These are phyloP conservation scores for Pseudogymnoascus sp. DNA, from an alignment of 2,329 filamentous ascomycete species.

Conservation along the genomic window DNA sequence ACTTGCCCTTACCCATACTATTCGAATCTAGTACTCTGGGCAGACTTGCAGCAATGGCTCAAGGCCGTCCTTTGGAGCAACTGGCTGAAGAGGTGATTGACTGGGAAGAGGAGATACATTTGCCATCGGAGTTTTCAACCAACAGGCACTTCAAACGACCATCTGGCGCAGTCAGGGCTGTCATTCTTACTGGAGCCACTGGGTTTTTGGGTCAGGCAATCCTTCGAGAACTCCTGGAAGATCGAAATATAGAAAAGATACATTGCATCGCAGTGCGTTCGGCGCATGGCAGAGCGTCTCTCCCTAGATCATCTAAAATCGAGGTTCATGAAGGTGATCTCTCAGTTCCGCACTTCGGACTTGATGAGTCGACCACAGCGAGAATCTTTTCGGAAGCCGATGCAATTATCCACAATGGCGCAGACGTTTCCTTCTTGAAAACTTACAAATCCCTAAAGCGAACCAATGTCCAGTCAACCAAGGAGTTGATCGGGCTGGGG, in stretches of 20 bases:
- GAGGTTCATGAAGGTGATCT: slow-evolving; percentile 32
- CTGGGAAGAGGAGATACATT: slow-evolving; percentile 33
- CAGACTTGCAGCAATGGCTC: slow-evolving; percentile 22
- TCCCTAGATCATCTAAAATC: slow-evolving; percentile 18
- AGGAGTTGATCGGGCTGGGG: slow-evolving; percentile 28
- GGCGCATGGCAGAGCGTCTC: neutral
- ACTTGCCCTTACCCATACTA: slow-evolving; percentile 29
- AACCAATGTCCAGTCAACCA: slow-evolving; percentile 31
- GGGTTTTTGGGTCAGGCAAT: slow-evolving; percentile 35
- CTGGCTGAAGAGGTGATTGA: slow-evolving; percentile 24
- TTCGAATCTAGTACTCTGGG: slow-evolving; percentile 31
- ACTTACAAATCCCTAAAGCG: slow-evolving; percentile 29
- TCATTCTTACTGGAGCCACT: slow-evolving; percentile 34
- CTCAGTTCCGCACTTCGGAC: slow-evolving; percentile 29
- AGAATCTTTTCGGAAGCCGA: slow-evolving; percentile 29
- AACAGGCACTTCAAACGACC: neutral
- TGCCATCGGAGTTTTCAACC: neutral
- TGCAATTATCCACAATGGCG: slow-evolving; percentile 46
- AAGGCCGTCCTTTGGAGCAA: neutral
- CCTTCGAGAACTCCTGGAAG: slow-evolving; percentile 29
- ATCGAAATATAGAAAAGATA: slow-evolving; percentile 28
- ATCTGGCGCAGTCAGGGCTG: neutral
- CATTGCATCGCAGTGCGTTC: slow-evolving; percentile 37
- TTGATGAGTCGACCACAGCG: slow-evolving; percentile 26
- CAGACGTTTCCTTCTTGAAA: slow-evolving; percentile 33